These are phyloP conservation scores for Coccomyxa sp. DNA, from an alignment of 139 green algal species.

Conservation along the genomic window DNA sequence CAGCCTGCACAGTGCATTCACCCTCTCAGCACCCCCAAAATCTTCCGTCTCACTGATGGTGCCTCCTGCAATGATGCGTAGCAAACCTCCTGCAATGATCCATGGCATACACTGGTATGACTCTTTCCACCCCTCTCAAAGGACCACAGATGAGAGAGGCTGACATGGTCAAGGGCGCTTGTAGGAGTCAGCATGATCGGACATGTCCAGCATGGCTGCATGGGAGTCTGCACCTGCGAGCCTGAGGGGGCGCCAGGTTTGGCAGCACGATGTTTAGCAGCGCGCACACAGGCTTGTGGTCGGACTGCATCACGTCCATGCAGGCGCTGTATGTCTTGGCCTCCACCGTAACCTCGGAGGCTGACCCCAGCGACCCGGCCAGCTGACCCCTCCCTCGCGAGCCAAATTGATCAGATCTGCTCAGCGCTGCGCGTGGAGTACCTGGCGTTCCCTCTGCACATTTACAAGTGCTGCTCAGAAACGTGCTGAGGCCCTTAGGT, in stretches of 20 bases:
- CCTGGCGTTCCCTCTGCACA: neutral
- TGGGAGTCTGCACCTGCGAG: conserved; percentile 19
- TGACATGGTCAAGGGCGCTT: too few species aligned
- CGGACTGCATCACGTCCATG: conserved; percentile 76
- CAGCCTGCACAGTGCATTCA: too few species aligned
- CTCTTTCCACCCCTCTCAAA: too few species aligned
- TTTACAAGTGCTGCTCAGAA: too few species aligned
- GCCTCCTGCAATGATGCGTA: conserved; percentile 28
- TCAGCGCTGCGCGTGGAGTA: neutral
- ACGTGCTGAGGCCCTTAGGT: neutral
- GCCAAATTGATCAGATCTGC: neutral
- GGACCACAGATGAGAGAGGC: too few species aligned
- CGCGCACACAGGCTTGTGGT: conserved; percentile 88
- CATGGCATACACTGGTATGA: too few species aligned
- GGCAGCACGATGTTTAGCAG: conserved; percentile 41
- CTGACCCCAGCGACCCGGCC: neutral
- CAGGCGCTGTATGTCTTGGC: conserved; percentile 52
- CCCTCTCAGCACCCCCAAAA: too few species aligned
- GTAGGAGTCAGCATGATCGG: too few species aligned
- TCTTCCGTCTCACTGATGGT: too few species aligned
- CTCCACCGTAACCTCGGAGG: conserved; percentile 30
- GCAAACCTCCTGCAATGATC: neutral
- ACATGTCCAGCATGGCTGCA: too few species aligned
- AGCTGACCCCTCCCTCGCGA: neutral
- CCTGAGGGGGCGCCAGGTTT: conserved; percentile 28